These are phyloP conservation scores for Trametes meyenii DNA, from an alignment of 768 basidiomycete genomes.

Conservation along the genomic window DNA sequence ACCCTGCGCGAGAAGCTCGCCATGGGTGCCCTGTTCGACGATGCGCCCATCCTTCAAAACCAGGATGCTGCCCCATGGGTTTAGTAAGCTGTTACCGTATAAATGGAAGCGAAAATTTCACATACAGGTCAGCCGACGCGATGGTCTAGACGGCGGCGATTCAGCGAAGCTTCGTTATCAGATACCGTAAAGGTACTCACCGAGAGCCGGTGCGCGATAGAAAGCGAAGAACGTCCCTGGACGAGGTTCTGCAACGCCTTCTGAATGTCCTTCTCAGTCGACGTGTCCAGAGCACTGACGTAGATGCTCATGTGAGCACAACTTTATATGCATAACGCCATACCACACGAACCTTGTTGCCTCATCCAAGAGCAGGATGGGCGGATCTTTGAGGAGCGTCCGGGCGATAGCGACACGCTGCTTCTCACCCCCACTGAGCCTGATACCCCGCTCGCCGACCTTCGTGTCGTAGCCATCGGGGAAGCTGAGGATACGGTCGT, in stretches of 20 bases:
- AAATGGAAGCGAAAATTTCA: slow-evolving; percentile 12
- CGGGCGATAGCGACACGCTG: slow-evolving; percentile 88
- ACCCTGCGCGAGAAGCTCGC: slow-evolving; percentile 70
- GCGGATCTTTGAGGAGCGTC: slow-evolving; percentile 84
- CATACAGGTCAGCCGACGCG: slow-evolving; percentile 53
- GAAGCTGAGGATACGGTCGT: slow-evolving; percentile 82
- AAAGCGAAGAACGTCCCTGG: slow-evolving; percentile 70
- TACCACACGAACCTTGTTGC: slow-evolving; percentile 58
- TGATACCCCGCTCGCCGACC: slow-evolving; percentile 87
- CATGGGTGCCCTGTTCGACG: slow-evolving; percentile 79
- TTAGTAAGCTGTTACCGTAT: neutral
- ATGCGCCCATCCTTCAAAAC: slow-evolving; percentile 92
- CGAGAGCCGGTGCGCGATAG: slow-evolving; percentile 79
- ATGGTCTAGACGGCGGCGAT: slow-evolving; percentile 45
- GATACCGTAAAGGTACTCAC: slow-evolving; percentile 44
- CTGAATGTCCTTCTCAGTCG: slow-evolving; percentile 89
- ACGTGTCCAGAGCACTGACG: slow-evolving; percentile 79
- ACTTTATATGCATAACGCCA: neutral
- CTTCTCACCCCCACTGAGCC: slow-evolving; percentile 88
- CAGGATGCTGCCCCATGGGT: slow-evolving; percentile 60
- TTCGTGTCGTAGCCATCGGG: slow-evolving; percentile 86
- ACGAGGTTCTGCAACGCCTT: slow-evolving; percentile 82
- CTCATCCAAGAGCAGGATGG: slow-evolving; percentile 77
- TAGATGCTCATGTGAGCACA: slow-evolving; percentile 1
- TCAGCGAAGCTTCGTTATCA: slow-evolving; percentile 10